Evolutionary conservation across 225 moss, liverwort and hornwort genomes (phyloP).

Genomic region (Marchantia polymorpha): DNA sequence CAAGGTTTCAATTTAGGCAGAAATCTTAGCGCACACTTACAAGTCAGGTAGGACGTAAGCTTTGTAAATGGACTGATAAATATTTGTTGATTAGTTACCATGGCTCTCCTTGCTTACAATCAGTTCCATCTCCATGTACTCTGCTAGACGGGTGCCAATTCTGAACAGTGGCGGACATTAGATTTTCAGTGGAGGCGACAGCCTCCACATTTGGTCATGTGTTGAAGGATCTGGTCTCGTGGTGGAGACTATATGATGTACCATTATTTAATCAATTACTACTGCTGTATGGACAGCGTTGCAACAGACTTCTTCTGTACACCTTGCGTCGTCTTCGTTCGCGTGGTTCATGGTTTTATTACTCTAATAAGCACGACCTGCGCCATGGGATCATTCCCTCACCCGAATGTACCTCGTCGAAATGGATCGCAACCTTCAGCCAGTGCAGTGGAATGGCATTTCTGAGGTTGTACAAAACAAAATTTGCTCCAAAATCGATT

Average conservation of each 20-base stretch:
- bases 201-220: neutral
- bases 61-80: conserved; percentile 26
- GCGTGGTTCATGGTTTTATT: no score
- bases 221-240: conserved; percentile 4
- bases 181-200: neutral
- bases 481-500: no score
- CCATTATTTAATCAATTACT: conserved; percentile 19
- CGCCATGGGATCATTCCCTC: no score
- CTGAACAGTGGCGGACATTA: neutral
- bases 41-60: conserved; percentile 14
- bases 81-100: conserved; percentile 15
- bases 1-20: conserved; percentile 20
- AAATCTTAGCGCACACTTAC: conserved; percentile 16
- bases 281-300: conserved; percentile 10
- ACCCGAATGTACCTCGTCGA: no score
- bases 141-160: neutral
- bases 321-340: no score
- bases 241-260: conserved; percentile 21
- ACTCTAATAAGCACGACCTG: no score
- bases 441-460: no score
- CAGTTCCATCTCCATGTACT: neutral
- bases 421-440: no score
- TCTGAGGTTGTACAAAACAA: no score
- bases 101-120: neutral
- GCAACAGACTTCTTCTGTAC: neutral